These are phyloP conservation scores for Mycena indigotica DNA, from an alignment of 768 basidiomycete genomes.

Conservation along the genomic window DNA sequence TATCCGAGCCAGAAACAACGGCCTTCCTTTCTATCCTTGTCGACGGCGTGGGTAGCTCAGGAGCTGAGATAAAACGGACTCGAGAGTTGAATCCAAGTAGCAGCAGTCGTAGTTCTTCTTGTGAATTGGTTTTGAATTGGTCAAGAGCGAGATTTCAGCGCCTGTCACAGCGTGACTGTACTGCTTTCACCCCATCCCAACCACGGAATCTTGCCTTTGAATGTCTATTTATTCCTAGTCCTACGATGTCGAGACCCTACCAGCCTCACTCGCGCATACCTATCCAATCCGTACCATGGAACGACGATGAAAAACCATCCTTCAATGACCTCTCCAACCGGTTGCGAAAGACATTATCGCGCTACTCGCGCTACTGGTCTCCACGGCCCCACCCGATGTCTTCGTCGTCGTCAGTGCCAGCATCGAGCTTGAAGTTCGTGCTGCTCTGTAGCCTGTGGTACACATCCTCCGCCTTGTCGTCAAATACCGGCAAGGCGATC, in stretches of 20 bases:
- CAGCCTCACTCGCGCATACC: background rate
- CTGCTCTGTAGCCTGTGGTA: constrained; percentile 92
- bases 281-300: constrained; percentile 24
- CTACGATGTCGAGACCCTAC: background rate
- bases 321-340: constrained; percentile 21
- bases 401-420: constrained; percentile 36
- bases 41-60: too few species aligned
- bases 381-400: constrained; percentile 23
- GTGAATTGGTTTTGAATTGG: too few species aligned
- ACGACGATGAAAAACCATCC: constrained; percentile 14
- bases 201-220: background rate
- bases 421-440: constrained; percentile 53
- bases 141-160: too few species aligned
- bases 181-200: background rate
- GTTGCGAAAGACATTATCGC: constrained; percentile 14
- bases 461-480: constrained; percentile 86
- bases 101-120: too few species aligned
- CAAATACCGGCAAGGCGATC: constrained; percentile 96
- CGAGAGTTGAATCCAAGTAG: too few species aligned
- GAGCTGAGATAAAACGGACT: too few species aligned
- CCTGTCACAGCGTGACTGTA: too few species aligned
- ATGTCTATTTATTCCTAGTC: background rate
- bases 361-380: constrained; percentile 17
- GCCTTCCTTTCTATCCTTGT: too few species aligned
- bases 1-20: too few species aligned